A percentile compares a stretch with the other conserved stretches of the same genome.
Conservation (phyloP, 768 basidiomycete genomes). For the Cystobasidium tubakii region DNA sequence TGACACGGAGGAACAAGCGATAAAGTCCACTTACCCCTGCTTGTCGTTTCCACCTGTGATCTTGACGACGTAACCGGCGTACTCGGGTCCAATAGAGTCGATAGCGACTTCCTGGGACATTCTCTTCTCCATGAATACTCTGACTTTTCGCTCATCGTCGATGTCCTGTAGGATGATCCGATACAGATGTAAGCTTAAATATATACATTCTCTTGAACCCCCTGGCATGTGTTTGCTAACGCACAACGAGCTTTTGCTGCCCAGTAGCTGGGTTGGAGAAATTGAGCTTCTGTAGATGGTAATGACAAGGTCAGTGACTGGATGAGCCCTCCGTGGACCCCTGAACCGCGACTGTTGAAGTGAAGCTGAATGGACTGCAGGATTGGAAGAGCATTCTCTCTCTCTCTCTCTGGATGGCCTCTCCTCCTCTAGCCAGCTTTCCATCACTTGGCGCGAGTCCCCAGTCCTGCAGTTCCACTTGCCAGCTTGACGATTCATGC, state of each 20-base stretch:
- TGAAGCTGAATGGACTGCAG: too few species aligned
- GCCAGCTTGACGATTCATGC: too few species aligned
- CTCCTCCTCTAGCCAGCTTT: too few species aligned
- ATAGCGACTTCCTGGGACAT: slow-evolving; percentile 89
- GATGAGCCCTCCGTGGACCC: too few species aligned
- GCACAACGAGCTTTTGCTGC: slow-evolving; percentile 26
- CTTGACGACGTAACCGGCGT: slow-evolving; percentile 91
- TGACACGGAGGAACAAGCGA: neutral
- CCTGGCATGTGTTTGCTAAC: too few species aligned
- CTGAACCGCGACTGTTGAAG: too few species aligned
- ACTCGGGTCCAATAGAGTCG: slow-evolving; percentile 88
- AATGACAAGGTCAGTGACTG: neutral
- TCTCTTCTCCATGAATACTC: slow-evolving; percentile 58
- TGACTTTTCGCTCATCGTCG: slow-evolving; percentile 39
- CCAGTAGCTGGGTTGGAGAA: slow-evolving; percentile 30
- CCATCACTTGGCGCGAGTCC: too few species aligned
- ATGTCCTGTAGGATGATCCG: neutral
- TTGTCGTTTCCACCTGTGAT: slow-evolving; percentile 94
- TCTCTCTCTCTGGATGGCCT: too few species aligned
- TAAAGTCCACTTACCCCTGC: slow-evolving; percentile 32
- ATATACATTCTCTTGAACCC: too few species aligned
- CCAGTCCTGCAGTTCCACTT: too few species aligned
- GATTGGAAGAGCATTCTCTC: too few species aligned
- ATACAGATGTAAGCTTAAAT: too few species aligned
- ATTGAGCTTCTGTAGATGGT: slow-evolving; percentile 19